Evolutionary conservation across 495 filamentous ascomycete genomes (phyloP).

Genomic region (Penicillium longicatenatum): DNA sequence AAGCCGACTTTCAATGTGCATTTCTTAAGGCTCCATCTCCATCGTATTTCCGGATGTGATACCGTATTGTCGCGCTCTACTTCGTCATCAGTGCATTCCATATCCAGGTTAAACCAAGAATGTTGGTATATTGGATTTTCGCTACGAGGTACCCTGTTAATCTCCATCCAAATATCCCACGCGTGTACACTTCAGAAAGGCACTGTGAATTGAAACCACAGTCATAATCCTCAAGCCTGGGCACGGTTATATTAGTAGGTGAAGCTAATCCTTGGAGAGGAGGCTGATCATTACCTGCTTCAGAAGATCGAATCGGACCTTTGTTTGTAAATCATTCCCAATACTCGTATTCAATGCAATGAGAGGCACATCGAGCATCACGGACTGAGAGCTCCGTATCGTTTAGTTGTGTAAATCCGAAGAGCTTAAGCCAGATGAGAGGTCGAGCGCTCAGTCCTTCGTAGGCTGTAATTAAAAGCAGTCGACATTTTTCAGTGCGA

Average conservation of each 20-base stretch:
- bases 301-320: constrained; percentile 14
- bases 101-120: constrained; percentile 33
- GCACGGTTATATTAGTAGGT: neutral
- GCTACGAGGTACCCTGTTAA: constrained; percentile 12
- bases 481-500: constrained; percentile 31
- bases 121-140: constrained; percentile 31
- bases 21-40: neutral
- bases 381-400: constrained; percentile 29
- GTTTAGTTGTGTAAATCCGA: constrained; percentile 22
- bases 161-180: constrained; percentile 25
- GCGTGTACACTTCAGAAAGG: constrained; percentile 9
- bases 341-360: constrained; percentile 29
- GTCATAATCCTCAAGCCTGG: constrained; percentile 6
- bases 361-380: constrained; percentile 25
- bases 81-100: constrained; percentile 25
- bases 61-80: constrained; percentile 16
- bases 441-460: constrained; percentile 20
- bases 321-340: constrained; percentile 28
- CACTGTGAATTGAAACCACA: constrained; percentile 8
- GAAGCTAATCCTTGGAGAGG: constrained; percentile 16
- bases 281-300: constrained; percentile 11
- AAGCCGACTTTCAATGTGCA: constrained; percentile 9
- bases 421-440: constrained; percentile 29
- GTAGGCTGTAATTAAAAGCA: constrained; percentile 28
- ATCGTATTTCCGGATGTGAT: constrained; percentile 6